These are phyloP conservation scores for Sporothrix phasma DNA, from an alignment of 2,329 filamentous ascomycete species.

Conservation along the genomic window DNA sequence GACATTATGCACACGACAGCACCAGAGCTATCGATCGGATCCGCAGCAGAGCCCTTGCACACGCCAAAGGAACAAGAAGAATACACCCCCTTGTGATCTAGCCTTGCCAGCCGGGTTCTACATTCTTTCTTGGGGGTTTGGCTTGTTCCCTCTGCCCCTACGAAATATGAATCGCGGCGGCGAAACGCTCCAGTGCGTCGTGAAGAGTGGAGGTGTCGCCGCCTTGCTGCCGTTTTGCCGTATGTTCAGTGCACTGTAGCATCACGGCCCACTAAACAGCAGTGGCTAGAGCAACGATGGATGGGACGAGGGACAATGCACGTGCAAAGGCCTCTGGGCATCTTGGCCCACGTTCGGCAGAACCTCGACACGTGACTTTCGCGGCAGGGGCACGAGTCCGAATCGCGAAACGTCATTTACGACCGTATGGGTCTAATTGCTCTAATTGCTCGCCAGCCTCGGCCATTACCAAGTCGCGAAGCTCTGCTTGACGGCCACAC, in stretches of 20 bases:
- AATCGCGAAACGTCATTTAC: conserved; percentile 1
- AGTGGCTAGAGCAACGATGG: no score
- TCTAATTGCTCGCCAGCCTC: not conserved
- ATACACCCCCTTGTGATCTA: no score
- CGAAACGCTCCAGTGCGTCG: not conserved
- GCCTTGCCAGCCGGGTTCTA: not conserved
- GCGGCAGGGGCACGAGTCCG: not conserved
- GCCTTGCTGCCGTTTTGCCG: not conserved
- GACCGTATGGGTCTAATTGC: no score
- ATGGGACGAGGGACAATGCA: no score
- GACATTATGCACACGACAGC: no score
- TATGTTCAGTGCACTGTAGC: not conserved
- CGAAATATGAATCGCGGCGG: no score
- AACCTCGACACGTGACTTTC: not conserved
- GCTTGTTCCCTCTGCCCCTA: not conserved
- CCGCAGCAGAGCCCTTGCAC: no score
- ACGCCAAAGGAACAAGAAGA: no score
- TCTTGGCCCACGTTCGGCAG: no score
- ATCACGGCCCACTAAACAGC: not conserved
- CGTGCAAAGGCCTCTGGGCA: no score
- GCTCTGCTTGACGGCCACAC: not conserved
- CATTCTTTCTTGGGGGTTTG: not conserved
- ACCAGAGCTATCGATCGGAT: not conserved
- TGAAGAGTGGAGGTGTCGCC: not conserved
- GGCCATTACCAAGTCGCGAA: not conserved